phyloP scores from a whole-genome alignment of 345 rosid species.

The Arabis hirsuta region DNA sequence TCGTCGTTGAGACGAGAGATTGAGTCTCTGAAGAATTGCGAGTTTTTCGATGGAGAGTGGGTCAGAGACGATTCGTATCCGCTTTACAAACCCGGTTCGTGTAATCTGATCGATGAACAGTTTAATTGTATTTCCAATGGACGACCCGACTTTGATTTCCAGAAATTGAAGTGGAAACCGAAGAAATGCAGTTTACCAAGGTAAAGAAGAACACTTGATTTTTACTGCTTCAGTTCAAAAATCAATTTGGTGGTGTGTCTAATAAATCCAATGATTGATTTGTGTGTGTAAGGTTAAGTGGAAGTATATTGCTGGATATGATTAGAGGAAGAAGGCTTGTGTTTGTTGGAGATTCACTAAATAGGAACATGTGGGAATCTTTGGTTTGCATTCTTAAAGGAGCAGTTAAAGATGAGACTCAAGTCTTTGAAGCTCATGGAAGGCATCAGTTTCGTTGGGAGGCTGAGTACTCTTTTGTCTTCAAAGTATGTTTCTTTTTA shows the following conservation, averaged over 20 bases:
- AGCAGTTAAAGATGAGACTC: constrained; percentile 62
- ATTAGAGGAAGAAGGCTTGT: constrained; percentile 85
- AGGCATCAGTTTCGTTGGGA: constrained; percentile 76
- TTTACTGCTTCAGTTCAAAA: not conserved
- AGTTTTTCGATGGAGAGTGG: constrained; percentile 90
- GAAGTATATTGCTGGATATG: constrained; percentile 65
- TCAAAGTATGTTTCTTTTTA: constrained; percentile 58
- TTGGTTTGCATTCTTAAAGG: constrained; percentile 80
- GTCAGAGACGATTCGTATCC: constrained; percentile 88
- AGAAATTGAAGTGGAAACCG: constrained; percentile 90
- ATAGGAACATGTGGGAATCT: constrained; percentile 99
- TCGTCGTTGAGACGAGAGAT: constrained; percentile 47
- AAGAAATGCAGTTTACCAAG: constrained; percentile 80
- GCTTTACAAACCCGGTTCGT: constrained; percentile 85
- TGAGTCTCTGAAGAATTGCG: constrained; percentile 60
- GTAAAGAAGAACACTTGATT: constrained; percentile 38
- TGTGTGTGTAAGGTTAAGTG: constrained; percentile 58
- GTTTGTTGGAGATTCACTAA: constrained; percentile 90
- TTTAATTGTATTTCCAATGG: constrained; percentile 81
- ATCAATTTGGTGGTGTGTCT: not conserved
- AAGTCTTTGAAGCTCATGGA: constrained; percentile 82
- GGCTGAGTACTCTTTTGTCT: constrained; percentile 82
- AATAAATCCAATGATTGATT: not conserved
- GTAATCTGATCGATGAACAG: constrained; percentile 82
- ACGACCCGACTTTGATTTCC: constrained; percentile 73